These are phyloP conservation scores for Volvox carteri DNA, from an alignment of 163 green algal genomes.

Conservation along the genomic window DNA sequence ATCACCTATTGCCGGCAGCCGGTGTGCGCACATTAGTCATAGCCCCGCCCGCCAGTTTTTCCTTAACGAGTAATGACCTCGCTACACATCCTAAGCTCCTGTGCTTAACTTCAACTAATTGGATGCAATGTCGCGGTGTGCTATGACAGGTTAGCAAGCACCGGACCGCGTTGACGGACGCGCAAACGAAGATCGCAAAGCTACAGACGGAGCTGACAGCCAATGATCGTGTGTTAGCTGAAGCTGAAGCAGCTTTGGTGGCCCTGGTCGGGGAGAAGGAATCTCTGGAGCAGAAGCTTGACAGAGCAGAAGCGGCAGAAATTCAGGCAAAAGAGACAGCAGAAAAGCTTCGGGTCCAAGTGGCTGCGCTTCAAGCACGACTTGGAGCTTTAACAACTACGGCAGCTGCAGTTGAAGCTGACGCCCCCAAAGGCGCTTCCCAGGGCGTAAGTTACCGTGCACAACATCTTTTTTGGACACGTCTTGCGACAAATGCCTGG, in stretches of 20 bases:
- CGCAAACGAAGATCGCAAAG: background rate
- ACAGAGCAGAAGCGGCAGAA: background rate
- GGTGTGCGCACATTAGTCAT: background rate
- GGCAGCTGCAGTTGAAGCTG: background rate
- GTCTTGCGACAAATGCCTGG: too few relatives aligned
- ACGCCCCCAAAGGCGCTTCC: background rate
- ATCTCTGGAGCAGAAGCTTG: constrained; percentile 8
- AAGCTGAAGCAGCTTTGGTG: constrained; percentile 36
- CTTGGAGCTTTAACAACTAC: background rate
- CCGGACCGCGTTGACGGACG: background rate
- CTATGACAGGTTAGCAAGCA: constrained; percentile 12
- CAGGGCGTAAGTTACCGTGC: constrained; percentile 42
- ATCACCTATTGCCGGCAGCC: background rate
- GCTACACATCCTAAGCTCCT: too few relatives aligned
- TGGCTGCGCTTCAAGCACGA: constrained; percentile 27
- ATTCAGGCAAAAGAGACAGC: background rate
- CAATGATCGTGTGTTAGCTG: constrained; percentile 51
- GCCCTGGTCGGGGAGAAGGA: constrained; percentile 41
- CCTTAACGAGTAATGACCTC: too few relatives aligned
- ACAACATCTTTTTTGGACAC: too few relatives aligned
- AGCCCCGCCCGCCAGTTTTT: background rate
- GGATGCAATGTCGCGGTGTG: background rate
- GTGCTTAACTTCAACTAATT: background rate
- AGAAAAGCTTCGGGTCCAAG: constrained; percentile 1
- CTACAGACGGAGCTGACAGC: constrained; percentile 34